Evolutionary conservation across 345 rosid species (phyloP).

Genomic region (Cardamine resedifolia): DNA sequence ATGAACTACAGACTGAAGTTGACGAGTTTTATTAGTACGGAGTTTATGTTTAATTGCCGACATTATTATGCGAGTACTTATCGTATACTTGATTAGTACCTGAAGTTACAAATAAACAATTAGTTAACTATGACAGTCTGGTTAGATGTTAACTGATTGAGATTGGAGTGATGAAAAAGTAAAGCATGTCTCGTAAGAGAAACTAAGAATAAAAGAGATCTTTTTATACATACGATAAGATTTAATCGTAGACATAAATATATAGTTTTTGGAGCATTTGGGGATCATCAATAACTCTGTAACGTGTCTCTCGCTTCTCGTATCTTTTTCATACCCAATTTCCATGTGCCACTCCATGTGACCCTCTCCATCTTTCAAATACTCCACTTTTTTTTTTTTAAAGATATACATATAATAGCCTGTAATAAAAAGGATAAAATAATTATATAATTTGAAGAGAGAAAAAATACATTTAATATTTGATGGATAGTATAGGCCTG

Average conservation of each 20-base stretch:
- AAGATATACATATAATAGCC: background rate
- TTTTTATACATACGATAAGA: background rate
- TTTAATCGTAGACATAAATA: background rate
- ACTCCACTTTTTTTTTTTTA: background rate
- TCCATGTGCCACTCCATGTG: constrained; percentile 48
- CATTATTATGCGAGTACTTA: constrained; percentile 15
- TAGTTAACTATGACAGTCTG: constrained; percentile 19
- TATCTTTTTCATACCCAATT: constrained; percentile 35
- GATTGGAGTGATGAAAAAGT: constrained; percentile 43
- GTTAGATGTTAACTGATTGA: constrained; percentile 22
- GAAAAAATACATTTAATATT: background rate
- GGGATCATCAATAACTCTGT: constrained; percentile 35
- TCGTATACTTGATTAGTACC: constrained; percentile 27
- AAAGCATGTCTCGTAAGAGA: constrained; percentile 42
- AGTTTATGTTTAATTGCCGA: background rate
- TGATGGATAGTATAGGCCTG: background rate
- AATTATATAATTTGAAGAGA: background rate
- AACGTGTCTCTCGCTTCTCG: constrained; percentile 44
- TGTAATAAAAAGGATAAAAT: background rate
- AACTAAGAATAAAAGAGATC: constrained; percentile 24
- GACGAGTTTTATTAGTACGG: background rate
- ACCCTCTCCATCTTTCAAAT: constrained; percentile 26
- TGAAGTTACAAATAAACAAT: constrained; percentile 9
- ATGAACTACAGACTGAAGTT: constrained; percentile 2
- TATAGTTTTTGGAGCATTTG: constrained; percentile 12